Conservation (phyloP, 2,329 filamentous ascomycete genomes). For the Fusarium circinatum region DNA sequence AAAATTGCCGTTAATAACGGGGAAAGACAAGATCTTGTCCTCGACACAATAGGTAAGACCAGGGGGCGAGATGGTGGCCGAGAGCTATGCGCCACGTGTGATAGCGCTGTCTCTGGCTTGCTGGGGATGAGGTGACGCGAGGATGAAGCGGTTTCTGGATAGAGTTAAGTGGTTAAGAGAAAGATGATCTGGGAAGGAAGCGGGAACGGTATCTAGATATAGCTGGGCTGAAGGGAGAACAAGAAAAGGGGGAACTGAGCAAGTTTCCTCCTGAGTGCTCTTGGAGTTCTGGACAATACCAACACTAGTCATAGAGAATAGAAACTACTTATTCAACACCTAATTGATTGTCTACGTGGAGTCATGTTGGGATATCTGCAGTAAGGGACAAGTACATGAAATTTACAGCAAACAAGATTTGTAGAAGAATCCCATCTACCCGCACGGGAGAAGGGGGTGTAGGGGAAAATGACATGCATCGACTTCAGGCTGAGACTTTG, state of each 20-base stretch:
- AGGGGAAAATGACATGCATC: slow-evolving; percentile 33
- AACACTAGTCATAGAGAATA: background rate
- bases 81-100: slow-evolving; percentile 38
- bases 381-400: background rate
- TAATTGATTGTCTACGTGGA: slow-evolving; percentile 23
- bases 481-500: slow-evolving; percentile 19
- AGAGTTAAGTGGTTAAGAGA: slow-evolving; percentile 5
- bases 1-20: slow-evolving; percentile 15
- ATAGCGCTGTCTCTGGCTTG: slow-evolving; percentile 16
- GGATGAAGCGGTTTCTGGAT: slow-evolving; percentile 5
- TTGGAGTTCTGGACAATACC: slow-evolving; percentile 19
- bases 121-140: slow-evolving; percentile 7
- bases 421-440: slow-evolving; percentile 21
- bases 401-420: slow-evolving; percentile 23
- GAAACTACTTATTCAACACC: slow-evolving; percentile 22
- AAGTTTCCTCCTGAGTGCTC: background rate
- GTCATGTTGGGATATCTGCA: slow-evolving; percentile 11
- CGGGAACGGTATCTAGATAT: slow-evolving; percentile 25
- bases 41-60: slow-evolving; percentile 33
- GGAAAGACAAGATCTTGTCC: slow-evolving; percentile 22
- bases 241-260: slow-evolving; percentile 5
- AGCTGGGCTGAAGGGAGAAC: slow-evolving; percentile 3
- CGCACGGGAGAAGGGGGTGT: slow-evolving; percentile 9
- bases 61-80: slow-evolving; percentile 14
- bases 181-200: background rate